Conservation (phyloP, 2,329 filamentous ascomycete genomes). For the Akanthomyces dipterigenus region DNA sequence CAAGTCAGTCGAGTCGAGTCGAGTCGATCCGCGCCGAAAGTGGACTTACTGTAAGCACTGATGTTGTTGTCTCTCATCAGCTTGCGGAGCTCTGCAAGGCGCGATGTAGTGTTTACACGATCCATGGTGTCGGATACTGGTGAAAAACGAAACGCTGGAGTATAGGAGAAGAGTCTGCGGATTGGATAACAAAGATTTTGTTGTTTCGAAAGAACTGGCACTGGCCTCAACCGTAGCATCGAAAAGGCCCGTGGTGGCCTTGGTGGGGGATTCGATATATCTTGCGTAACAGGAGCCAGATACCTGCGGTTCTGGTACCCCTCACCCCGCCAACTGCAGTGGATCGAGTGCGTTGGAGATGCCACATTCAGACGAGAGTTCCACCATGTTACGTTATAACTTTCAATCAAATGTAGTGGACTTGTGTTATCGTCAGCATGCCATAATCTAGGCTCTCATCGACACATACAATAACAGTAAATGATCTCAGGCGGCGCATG, state of each 20-base stretch:
- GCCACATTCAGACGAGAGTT: not conserved
- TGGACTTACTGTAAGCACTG: constrained; percentile 75
- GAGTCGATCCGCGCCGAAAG: not conserved
- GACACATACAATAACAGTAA: no score
- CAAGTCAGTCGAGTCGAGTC: constrained; percentile 13
- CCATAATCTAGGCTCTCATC: no score
- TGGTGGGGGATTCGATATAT: constrained; percentile 3
- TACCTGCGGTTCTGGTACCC: constrained; percentile 10
- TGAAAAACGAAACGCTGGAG: not conserved
- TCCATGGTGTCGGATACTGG: constrained; percentile 19
- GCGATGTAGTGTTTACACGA: constrained; percentile 65
- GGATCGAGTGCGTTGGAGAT: not conserved
- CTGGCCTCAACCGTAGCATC: constrained; percentile 3
- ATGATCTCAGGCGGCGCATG: no score
- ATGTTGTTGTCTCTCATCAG: constrained; percentile 84
- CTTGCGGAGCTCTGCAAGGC: constrained; percentile 68
- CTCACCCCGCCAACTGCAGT: constrained; percentile 4
- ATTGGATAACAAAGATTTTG: not conserved
- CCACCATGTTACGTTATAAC: constrained; percentile 4
- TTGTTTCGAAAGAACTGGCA: constrained; percentile 2
- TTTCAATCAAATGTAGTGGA: not conserved
- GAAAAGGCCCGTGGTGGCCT: not conserved
- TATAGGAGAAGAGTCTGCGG: not conserved
- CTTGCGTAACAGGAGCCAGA: not conserved
- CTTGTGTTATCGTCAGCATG: no score